A percentile compares a stretch with the other conserved stretches of the same genome.
These are phyloP conservation scores for Podaxis mareebaensis DNA, from an alignment of 768 basidiomycete genomes.

Conservation along the genomic window DNA sequence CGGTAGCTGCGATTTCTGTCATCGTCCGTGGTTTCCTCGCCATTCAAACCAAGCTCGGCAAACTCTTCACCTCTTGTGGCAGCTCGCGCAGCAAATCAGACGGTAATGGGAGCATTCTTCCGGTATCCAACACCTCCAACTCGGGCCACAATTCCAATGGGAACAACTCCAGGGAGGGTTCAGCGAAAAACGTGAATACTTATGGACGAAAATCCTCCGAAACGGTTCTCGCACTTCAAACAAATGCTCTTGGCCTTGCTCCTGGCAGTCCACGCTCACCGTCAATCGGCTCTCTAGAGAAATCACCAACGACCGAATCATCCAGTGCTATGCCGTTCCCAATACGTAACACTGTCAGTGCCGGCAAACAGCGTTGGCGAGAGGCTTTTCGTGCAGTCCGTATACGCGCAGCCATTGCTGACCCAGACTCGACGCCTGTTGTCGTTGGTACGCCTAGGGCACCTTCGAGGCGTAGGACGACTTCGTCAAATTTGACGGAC, in stretches of 20 bases:
- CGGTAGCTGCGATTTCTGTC: not conserved
- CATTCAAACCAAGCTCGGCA: not conserved
- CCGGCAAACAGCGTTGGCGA: constrained; percentile 44
- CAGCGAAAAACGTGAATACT: constrained; percentile 9
- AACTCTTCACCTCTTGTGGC: not conserved
- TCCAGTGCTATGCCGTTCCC: constrained; percentile 5
- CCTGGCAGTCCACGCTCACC: constrained; percentile 20
- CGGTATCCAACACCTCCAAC: constrained; percentile 5
- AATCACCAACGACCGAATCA: constrained; percentile 17
- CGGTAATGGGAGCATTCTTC: constrained; percentile 1
- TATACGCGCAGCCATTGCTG: constrained; percentile 28
- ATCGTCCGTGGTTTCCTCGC: not conserved
- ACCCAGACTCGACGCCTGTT: not conserved
- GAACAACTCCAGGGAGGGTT: constrained; percentile 17
- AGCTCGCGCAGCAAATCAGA: not conserved
- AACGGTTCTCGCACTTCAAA: constrained; percentile 7
- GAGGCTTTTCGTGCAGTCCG: constrained; percentile 44
- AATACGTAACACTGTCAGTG: constrained; percentile 22
- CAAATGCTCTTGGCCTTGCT: constrained; percentile 9
- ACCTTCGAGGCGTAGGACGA: constrained; percentile 16
- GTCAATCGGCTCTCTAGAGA: constrained; percentile 22
- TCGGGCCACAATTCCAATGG: not conserved
- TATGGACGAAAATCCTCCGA: constrained; percentile 25
- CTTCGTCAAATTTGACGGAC: constrained; percentile 10
- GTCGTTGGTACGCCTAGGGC: constrained; percentile 4